phyloP scores from a whole-genome alignment of 768 basidiomycete genomes.

The Xanthoconium stramineum region DNA sequence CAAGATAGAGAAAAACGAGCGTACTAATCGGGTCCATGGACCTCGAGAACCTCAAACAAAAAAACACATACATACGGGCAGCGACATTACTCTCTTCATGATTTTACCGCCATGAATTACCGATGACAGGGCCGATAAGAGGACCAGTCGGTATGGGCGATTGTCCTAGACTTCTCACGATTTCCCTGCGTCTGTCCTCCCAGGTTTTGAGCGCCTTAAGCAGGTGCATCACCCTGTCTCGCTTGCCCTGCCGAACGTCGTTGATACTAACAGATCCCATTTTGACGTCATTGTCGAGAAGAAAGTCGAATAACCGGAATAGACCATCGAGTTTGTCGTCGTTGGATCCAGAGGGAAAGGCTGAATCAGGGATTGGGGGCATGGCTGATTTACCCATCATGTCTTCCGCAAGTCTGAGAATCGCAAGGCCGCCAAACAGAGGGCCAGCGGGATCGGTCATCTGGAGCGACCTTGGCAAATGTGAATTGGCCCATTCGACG shows the following conservation, averaged over 20 bases:
- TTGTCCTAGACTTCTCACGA: conserved; percentile 51
- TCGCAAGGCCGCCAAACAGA: conserved; percentile 66
- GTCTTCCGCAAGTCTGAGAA: conserved; percentile 83
- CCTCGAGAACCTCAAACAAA: conserved; percentile 5
- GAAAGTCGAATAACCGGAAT: conserved; percentile 87
- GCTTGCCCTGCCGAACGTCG: conserved; percentile 80
- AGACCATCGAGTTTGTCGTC: conserved; percentile 86
- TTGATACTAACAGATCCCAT: conserved; percentile 93
- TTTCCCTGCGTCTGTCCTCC: conserved; percentile 70
- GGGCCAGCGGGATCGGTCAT: conserved; percentile 44
- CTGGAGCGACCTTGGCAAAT: conserved; percentile 63
- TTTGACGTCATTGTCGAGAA: conserved; percentile 88
- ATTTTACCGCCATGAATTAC: not conserved
- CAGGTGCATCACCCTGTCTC: conserved; percentile 78
- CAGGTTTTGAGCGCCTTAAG: conserved; percentile 72
- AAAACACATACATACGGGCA: not conserved
- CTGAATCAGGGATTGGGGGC: conserved; percentile 74
- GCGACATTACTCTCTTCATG: not conserved
- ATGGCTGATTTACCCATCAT: conserved; percentile 63
- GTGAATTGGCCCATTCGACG: conserved; percentile 86
- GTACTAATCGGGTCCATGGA: conserved; percentile 16
- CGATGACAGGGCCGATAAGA: conserved; percentile 7
- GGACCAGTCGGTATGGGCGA: conserved; percentile 17
- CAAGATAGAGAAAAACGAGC: conserved; percentile 16
- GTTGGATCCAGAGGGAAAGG: conserved; percentile 63